A percentile compares a stretch with the other conserved stretches of the same genome.
Conservation (phyloP, 345 rosid species). For the Citrus mangshanensis region DNA sequence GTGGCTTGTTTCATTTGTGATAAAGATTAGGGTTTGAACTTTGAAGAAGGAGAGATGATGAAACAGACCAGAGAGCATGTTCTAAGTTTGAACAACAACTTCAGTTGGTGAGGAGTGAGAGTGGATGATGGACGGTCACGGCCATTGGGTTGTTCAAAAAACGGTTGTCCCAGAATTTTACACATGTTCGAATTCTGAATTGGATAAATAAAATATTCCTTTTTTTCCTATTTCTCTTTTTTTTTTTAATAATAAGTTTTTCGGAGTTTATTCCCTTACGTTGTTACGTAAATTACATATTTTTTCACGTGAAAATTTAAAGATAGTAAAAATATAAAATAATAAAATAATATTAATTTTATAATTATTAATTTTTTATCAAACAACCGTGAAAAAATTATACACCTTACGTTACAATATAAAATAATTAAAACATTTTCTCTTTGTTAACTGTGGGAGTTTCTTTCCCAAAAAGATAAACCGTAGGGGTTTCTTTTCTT, state of each 20-base stretch:
- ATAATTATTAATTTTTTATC: no score
- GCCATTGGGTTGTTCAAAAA: slow-evolving; percentile 4
- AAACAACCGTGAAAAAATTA: no score
- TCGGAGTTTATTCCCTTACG: no score
- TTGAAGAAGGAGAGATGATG: slow-evolving; percentile 17
- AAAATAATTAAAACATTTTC: no score
- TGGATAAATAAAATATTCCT: not conserved
- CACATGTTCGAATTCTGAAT: slow-evolving; percentile 18
- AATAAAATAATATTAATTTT: no score
- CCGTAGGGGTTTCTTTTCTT: not conserved
- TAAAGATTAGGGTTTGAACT: slow-evolving; percentile 23
- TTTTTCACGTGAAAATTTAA: no score
- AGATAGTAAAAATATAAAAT: no score
- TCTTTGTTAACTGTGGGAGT: not conserved
- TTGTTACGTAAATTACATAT: no score
- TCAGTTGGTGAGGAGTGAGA: not conserved
- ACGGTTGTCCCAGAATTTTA: slow-evolving; percentile 32
- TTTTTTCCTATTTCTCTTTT: not conserved
- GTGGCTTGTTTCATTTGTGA: slow-evolving; percentile 41
- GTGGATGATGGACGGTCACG: not conserved
- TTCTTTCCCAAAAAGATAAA: no score
- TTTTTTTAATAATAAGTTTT: no score
- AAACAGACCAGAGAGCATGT: slow-evolving; percentile 8
- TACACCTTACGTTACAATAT: no score
- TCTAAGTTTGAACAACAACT: no score